Evolutionary conservation across 805 yeast species (phyloP).

Genomic region (Debaryomyces castellii): DNA sequence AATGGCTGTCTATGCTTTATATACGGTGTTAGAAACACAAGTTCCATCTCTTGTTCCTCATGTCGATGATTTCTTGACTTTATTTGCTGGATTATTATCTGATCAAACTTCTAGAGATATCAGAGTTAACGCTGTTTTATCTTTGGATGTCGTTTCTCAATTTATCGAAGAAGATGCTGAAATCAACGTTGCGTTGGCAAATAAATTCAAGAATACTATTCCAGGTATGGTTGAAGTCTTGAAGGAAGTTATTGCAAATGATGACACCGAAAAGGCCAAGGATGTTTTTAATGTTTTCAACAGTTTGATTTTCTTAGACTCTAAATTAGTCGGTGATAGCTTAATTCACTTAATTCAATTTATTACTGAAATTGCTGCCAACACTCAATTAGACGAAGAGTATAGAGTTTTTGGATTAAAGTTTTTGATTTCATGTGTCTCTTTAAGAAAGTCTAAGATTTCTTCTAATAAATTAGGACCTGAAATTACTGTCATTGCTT

Average conservation of each 20-base stretch:
- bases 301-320: slow-evolving; percentile 72
- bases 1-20: slow-evolving; percentile 77
- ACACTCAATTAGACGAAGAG: slow-evolving; percentile 71
- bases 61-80: slow-evolving; percentile 63
- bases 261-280: slow-evolving; percentile 71
- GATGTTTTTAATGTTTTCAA: slow-evolving; percentile 83
- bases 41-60: slow-evolving; percentile 57
- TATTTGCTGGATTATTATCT: slow-evolving; percentile 67
- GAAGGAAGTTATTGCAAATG: slow-evolving; percentile 66
- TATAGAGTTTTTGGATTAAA: slow-evolving; percentile 80
- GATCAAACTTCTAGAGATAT: slow-evolving; percentile 66
- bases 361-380: slow-evolving; percentile 72
- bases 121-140: slow-evolving; percentile 80
- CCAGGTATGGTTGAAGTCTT: slow-evolving; percentile 83
- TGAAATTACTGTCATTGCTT: slow-evolving; percentile 67
- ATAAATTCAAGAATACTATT: slow-evolving; percentile 61
- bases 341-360: slow-evolving; percentile 67
- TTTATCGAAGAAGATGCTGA: slow-evolving; percentile 61
- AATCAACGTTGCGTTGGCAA: slow-evolving; percentile 43
- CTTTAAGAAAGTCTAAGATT: slow-evolving; percentile 79
- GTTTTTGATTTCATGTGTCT: slow-evolving; percentile 75
- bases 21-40: slow-evolving; percentile 73
- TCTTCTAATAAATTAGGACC: slow-evolving; percentile 82
- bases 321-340: slow-evolving; percentile 74
- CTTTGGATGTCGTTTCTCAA: slow-evolving; percentile 69